These are phyloP conservation scores for Cyamopsis tetragonoloba DNA, from an alignment of 306 rosid species.

Conservation along the genomic window DNA sequence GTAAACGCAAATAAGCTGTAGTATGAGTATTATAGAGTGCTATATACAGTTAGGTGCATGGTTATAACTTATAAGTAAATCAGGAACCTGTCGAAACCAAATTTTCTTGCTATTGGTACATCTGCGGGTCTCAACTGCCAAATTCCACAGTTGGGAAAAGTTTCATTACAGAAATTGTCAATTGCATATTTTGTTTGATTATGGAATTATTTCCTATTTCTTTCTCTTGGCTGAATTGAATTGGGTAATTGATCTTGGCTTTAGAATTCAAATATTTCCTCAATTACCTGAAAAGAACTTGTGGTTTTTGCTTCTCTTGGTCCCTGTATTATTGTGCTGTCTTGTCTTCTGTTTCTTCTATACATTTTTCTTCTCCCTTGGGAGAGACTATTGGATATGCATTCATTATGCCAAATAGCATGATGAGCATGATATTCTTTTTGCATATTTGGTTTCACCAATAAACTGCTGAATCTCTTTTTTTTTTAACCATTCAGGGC, in stretches of 20 bases:
- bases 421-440: not conserved
- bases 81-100: not conserved
- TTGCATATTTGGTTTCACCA: slow-evolving; percentile 12
- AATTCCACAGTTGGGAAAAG: not conserved
- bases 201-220: not conserved
- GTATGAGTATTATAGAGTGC: not conserved
- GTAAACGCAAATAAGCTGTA: no score
- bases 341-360: not conserved
- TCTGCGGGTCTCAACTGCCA: not conserved
- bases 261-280: not conserved
- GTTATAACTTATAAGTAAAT: not conserved
- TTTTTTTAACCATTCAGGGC: slow-evolving; percentile 45
- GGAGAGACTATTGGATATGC: not conserved
- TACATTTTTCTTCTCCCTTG: not conserved
- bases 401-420: not conserved
- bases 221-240: not conserved
- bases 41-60: not conserved
- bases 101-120: not conserved
- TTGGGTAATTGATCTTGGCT: not conserved
- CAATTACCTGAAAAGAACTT: not conserved
- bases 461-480: not conserved
- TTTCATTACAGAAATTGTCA: not conserved
- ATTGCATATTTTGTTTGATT: not conserved
- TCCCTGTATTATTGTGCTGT: not conserved
- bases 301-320: not conserved